Evolutionary conservation across 495 filamentous ascomycete species (phyloP), one percentile per base, ranked within the genome.

Genomic region (Jackrogersella minutella): DNA sequence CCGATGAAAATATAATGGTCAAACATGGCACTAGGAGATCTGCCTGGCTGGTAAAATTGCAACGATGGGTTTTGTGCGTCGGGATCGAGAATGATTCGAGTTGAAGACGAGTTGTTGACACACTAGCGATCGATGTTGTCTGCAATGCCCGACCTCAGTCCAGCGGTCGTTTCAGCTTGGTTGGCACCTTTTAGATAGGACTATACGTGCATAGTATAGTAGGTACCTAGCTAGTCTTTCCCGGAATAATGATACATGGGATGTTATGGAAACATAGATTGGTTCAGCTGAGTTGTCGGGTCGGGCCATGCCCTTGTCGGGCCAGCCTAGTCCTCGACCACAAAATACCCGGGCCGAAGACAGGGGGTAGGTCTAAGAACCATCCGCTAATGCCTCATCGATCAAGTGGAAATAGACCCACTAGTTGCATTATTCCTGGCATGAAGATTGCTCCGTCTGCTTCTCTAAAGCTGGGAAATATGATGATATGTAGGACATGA

Each of bases 261-360:
- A 52, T 1, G n/a, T 17, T 50, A 24, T 24, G 28, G 17, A 7
- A 22, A 36, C 4, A 22, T 30, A 37, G 34, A 50, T 56, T 46
- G 41, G 52, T 44, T 46, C 16, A 51, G 50, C 55, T 69, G 55
- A 63, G 37, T 30, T 61, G 36, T 61, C 65, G 55, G 47, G 47
- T 66, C 64, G 55, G 37, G 60, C 33, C 24, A 43, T 16, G 58
- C 28, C 36, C 59, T 55, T 59, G 34, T 68, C 65, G 65, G 65
- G 33, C 55, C 66, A 64, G 55, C 26, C 44, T 16, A 21, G 24
- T 26, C 19, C 47, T 46, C 40, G 24, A 22, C 31, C 8, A 31
- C 47, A 54, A 41, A 37, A 46, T 24, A 52, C 55, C n/a, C 66
- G 66, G 66, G 66, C 66, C 66, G 66, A 69, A 50, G 37, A 60